Evolutionary conservation across 108 stramenopile species (phyloP).

Genomic region (Fragilaria crotonensis): DNA sequence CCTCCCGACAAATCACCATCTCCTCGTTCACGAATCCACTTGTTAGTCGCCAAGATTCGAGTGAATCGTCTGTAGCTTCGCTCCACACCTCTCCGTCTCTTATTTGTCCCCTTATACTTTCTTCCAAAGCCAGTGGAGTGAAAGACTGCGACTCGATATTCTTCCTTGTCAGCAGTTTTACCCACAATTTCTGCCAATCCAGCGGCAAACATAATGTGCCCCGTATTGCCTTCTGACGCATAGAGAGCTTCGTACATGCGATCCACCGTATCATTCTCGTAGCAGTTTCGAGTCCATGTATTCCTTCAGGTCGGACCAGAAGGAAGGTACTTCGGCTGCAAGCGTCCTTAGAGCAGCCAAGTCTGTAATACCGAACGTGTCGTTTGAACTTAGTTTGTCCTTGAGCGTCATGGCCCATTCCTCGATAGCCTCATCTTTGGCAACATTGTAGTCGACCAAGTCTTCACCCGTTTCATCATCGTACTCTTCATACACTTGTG

Average conservation of each 20-base stretch:
- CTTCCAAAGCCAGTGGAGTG: slow-evolving; percentile 24
- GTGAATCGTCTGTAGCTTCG: background rate
- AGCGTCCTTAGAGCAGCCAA: slow-evolving; percentile 2
- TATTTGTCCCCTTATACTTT: no score
- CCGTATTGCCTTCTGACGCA: slow-evolving; percentile 13
- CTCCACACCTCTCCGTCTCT: background rate
- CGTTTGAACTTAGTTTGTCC: slow-evolving; percentile 7
- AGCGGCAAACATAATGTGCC: slow-evolving; percentile 24
- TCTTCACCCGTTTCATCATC: no score
- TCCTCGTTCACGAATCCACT: slow-evolving; percentile 1
- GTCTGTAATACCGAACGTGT: background rate
- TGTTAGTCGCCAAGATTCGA: background rate
- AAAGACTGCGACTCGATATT: slow-evolving; percentile 21
- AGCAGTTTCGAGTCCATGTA: background rate
- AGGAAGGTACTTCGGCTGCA: background rate
- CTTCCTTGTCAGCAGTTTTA: background rate
- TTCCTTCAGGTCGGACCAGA: slow-evolving; percentile 2
- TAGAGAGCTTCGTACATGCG: slow-evolving; percentile 11
- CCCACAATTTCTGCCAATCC: slow-evolving; percentile 9
- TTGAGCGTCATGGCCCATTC: slow-evolving; percentile 8
- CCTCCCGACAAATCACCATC: no score
- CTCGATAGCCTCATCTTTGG: slow-evolving; percentile 10
- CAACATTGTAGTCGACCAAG: no score
- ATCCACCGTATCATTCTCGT: slow-evolving; percentile 3
- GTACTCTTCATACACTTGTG: slow-evolving; percentile 12